Percentiles rank a stretch among this genome's conserved stretches.
phyloP scores from a whole-genome alignment of 2,329 filamentous ascomycete species.

The Verticillium alfalfae region DNA sequence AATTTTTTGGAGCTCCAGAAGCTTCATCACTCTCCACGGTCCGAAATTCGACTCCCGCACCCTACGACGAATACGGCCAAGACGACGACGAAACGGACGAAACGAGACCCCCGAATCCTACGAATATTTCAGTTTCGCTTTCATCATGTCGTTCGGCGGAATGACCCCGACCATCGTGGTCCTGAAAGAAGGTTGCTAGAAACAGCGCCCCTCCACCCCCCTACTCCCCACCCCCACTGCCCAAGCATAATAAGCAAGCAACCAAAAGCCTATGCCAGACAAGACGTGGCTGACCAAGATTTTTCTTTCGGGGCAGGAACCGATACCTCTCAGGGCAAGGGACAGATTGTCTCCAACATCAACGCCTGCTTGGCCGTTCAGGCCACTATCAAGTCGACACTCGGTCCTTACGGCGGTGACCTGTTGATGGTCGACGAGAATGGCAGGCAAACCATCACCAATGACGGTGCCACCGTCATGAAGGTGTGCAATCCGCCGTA shows the following conservation, averaged over 20 bases:
- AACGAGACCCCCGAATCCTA: neutral
- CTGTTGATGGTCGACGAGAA: conserved; percentile 93
- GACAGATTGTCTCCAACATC: conserved; percentile 96
- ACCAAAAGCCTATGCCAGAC: conserved; percentile 6
- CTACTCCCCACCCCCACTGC: conserved; percentile 1
- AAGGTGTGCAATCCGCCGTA: conserved; percentile 53
- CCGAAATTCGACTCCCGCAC: conserved; percentile 1
- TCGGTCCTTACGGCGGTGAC: conserved; percentile 96
- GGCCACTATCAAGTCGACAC: conserved; percentile 88
- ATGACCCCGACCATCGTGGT: conserved; percentile 98
- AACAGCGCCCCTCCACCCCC: conserved; percentile 16
- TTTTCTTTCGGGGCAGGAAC: conserved; percentile 59
- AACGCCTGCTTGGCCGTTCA: conserved; percentile 97
- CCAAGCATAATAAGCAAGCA: neutral
- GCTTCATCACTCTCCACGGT: conserved; percentile 15
- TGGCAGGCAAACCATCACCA: conserved; percentile 95
- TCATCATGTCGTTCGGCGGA: conserved; percentile 87
- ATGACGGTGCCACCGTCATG: conserved; percentile 99
- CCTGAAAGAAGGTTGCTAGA: conserved; percentile 81
- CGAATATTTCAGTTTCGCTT: neutral
- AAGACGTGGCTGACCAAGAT: conserved; percentile 4
- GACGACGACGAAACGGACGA: neutral
- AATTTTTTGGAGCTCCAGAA: conserved; percentile 45
- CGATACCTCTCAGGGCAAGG: conserved; percentile 94
- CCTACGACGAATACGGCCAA: neutral